Evolutionary conservation across 345 rosid species (phyloP).

Genomic region (Pelargonium nanum): DNA sequence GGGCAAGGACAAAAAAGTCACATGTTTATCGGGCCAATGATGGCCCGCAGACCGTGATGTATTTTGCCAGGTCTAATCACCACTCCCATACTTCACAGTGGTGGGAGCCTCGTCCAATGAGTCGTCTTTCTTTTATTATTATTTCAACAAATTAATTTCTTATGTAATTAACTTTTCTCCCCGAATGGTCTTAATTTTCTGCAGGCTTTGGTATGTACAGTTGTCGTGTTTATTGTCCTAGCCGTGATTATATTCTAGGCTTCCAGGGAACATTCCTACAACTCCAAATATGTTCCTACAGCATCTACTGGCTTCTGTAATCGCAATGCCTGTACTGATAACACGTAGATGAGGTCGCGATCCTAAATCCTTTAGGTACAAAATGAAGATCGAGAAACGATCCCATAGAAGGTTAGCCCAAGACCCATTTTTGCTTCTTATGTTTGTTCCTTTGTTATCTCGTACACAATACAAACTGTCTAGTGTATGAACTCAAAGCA

Average conservation of each 20-base stretch:
- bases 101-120: no score
- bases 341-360: background rate
- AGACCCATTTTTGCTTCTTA: background rate
- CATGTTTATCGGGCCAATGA: no score
- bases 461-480: background rate
- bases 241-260: constrained; percentile 27
- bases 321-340: no score
- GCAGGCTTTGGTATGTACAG: constrained; percentile 75
- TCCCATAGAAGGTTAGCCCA: background rate
- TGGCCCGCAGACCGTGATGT: no score
- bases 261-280: background rate
- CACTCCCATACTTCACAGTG: no score
- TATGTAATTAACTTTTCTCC: background rate
- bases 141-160: background rate
- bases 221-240: constrained; percentile 38
- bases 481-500: background rate
- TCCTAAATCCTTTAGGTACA: background rate
- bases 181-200: constrained; percentile 1
- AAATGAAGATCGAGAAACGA: background rate
- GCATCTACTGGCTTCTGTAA: background rate
- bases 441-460: background rate
- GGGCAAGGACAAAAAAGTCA: no score
- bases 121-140: no score
- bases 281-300: background rate
- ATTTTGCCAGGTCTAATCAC: no score